A percentile compares a stretch with the other conserved stretches of the same genome.
phyloP scores from a whole-genome alignment of 2,329 filamentous ascomycete genomes.

The Paracoccidioides brasiliensis region DNA sequence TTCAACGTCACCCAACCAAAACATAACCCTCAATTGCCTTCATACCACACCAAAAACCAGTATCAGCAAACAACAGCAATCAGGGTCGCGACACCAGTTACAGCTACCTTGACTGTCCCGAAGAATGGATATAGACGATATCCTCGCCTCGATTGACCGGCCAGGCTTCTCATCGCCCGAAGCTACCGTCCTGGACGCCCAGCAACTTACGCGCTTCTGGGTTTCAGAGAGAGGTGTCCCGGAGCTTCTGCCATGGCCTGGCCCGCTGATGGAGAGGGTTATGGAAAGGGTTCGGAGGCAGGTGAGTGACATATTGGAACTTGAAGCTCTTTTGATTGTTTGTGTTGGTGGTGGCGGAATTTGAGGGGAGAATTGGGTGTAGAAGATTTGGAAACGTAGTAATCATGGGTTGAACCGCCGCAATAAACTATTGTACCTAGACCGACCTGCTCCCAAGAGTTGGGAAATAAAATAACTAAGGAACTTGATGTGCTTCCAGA shows the following conservation, averaged over 20 bases:
- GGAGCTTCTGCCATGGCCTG: slow-evolving; percentile 70
- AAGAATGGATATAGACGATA: slow-evolving; percentile 59
- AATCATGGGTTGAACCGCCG: neutral
- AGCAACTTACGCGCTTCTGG: slow-evolving; percentile 83
- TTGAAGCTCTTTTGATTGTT: neutral
- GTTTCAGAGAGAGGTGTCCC: slow-evolving; percentile 81
- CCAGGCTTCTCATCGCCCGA: slow-evolving; percentile 31
- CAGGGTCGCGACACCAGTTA: neutral
- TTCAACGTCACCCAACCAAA: neutral
- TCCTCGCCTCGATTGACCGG: slow-evolving; percentile 60
- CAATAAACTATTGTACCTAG: neutral
- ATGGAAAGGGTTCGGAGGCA: slow-evolving; percentile 57
- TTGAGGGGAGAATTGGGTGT: neutral
- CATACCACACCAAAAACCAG: neutral
- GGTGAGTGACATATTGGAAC: slow-evolving; percentile 19
- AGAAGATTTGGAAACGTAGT: neutral
- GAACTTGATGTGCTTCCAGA: slow-evolving; percentile 24
- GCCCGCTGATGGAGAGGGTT: slow-evolving; percentile 67
- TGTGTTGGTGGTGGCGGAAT: neutral
- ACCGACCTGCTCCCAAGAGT: neutral
- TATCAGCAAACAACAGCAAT: neutral
- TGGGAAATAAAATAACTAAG: neutral
- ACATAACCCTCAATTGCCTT: neutral
- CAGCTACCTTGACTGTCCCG: slow-evolving; percentile 8
- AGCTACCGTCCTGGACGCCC: slow-evolving; percentile 51